Evolutionary conservation across 2,329 filamentous ascomycete genomes (phyloP).

Genomic region (Endothia cerciana): DNA sequence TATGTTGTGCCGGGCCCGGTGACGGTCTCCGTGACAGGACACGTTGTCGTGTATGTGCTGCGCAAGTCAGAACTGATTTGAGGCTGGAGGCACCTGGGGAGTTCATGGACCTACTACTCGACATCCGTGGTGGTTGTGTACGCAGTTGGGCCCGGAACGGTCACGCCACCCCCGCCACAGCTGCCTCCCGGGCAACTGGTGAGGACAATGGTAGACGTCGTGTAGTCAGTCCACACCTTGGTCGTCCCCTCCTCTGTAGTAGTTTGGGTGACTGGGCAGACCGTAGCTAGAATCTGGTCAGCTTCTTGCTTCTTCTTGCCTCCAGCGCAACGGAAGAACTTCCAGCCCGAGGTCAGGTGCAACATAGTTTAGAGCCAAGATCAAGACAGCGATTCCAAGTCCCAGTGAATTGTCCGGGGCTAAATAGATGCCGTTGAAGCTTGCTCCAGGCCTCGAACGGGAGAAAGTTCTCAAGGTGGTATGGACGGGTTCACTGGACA

Average conservation of each 20-base stretch:
- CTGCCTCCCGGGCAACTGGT: constrained; percentile 42
- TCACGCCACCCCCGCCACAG: constrained; percentile 42
- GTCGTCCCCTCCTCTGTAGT: constrained; percentile 45
- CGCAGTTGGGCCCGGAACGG: constrained; percentile 41
- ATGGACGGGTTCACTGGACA: no score
- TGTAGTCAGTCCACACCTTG: constrained; percentile 46
- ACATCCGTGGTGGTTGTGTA: constrained; percentile 39
- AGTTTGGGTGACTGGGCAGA: constrained; percentile 51
- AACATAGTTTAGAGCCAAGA: no score
- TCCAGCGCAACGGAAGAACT: not conserved
- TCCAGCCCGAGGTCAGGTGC: no score
- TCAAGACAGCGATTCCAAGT: not conserved
- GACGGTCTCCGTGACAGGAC: constrained; percentile 42
- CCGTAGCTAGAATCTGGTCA: constrained; percentile 45
- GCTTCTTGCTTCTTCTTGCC: not conserved
- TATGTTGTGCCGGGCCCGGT: constrained; percentile 43
- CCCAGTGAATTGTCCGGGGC: not conserved
- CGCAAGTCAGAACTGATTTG: not conserved
- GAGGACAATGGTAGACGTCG: constrained; percentile 49
- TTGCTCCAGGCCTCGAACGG: not conserved
- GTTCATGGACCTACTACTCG: constrained; percentile 27
- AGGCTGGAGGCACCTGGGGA: no score
- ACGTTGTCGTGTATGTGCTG: constrained; percentile 44
- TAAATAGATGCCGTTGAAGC: not conserved
- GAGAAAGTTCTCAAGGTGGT: no score